Evolutionary conservation across 768 basidiomycete species (phyloP).

Genomic region (Tricholomella constricta): DNA sequence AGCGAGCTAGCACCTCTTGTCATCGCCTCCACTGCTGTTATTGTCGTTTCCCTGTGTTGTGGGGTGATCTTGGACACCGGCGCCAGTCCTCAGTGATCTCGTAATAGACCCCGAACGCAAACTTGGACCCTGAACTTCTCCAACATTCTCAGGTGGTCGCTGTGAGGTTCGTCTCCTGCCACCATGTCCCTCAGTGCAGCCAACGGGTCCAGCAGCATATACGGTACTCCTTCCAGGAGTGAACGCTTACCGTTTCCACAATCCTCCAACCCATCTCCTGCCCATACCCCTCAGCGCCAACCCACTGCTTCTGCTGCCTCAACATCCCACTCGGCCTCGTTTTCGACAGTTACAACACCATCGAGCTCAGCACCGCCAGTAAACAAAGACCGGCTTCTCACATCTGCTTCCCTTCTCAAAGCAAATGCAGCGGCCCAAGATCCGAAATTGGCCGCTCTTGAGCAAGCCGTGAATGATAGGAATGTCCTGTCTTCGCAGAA

Average conservation of each 20-base stretch:
- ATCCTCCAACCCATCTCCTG: constrained; percentile 35
- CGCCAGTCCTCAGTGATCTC: constrained; percentile 3
- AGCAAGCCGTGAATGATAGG: constrained; percentile 76
- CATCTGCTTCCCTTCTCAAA: constrained; percentile 45
- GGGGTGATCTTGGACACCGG: neutral
- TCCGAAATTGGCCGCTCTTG: constrained; percentile 68
- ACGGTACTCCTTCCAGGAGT: constrained; percentile 33
- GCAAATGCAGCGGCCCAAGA: constrained; percentile 54
- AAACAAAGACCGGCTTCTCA: constrained; percentile 22
- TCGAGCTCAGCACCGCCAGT: constrained; percentile 11
- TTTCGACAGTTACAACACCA: constrained; percentile 11
- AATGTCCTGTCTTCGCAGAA: constrained; percentile 84
- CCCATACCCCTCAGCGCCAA: constrained; percentile 23
- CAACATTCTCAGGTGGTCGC: constrained; percentile 9
- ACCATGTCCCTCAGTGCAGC: constrained; percentile 20
- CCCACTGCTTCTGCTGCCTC: constrained; percentile 7
- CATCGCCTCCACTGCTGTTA: neutral
- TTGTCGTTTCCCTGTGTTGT: neutral
- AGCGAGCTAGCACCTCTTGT: constrained; percentile 4
- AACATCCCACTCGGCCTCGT: constrained; percentile 16
- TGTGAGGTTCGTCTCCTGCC: constrained; percentile 6
- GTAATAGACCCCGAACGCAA: constrained; percentile 8
- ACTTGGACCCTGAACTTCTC: constrained; percentile 12
- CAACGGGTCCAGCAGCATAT: constrained; percentile 18
- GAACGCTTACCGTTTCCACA: constrained; percentile 40